Evolutionary conservation across 1,284 basidiomycete genomes (phyloP), one percentile per base, ranked within the genome.

Genomic region (Clitocybe nebularis): DNA sequence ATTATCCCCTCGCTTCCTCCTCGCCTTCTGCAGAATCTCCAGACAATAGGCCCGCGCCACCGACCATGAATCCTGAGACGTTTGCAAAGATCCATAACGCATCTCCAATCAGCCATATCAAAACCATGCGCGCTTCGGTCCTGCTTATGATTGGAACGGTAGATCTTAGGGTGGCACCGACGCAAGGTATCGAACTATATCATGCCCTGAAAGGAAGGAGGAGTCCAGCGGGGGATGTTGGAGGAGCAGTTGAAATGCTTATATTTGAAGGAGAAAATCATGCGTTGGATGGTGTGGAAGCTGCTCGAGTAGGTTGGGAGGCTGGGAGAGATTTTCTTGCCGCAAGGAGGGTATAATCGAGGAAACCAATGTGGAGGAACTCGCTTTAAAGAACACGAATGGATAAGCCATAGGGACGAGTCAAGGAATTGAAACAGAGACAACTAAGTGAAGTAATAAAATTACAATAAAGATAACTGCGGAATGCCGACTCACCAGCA

Each of bases 141-240:
- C 56, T 86, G 21, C 50, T 89, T 10, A 52, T 81, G 9, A 58
- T 88, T 6, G 87, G 86, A 0, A 66, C 70, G 10, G 66, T 66
- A 13, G 87, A 89, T 56, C 62, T 74, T 38, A 64, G 87, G 0
- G 85, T 86, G 1, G 68, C 80, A 5, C 76, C 81, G 2, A 71
- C 72, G 9, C 85, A 89, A 43, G 79, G 80, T 0, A 69, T 69
- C 46, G 70, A 69, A 7, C 80, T 76, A 54, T 88, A 81, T 50
- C 81, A 88, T 58, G 75, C 74, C 2, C 58, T 88, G 35, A 82
- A 76, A 50, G 74, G 69, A 3, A 52, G 43, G 35, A 9, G 14
- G 21, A 19, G 14, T 19, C 28, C 44, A 70, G 43, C 66, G 63
- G 4, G 50, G 62, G n/a, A 41, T 39, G 29, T 14, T 41, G 29